Conservation (phyloP, 208 protist species). For the Trypanosoma cruzi region DNA sequence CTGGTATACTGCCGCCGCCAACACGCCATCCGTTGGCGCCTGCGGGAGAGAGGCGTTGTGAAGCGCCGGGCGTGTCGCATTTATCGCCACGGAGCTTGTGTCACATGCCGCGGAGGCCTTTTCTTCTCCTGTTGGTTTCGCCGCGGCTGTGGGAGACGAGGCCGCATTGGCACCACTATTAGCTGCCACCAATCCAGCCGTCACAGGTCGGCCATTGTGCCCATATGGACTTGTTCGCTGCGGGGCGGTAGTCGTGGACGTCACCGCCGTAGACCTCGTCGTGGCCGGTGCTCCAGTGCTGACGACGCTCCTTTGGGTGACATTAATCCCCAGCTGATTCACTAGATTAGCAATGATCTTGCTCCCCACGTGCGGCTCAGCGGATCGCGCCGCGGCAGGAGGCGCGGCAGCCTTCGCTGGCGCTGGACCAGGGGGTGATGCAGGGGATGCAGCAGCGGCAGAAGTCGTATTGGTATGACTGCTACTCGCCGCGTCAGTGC, state of each 20-base stretch:
- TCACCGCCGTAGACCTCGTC: background rate
- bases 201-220: slow-evolving; percentile 20
- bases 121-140: slow-evolving; percentile 22
- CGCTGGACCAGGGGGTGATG: too few relatives aligned
- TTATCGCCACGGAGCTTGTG: slow-evolving; percentile 14
- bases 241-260: background rate
- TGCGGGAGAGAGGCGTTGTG: slow-evolving; percentile 78
- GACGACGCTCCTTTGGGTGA: background rate
- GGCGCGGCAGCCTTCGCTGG: background rate
- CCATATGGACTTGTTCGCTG: slow-evolving; percentile 13
- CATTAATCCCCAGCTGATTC: slow-evolving; percentile 23
- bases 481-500: background rate
- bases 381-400: background rate
- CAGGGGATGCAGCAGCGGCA: background rate
- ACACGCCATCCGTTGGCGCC: slow-evolving; percentile 53
- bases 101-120: slow-evolving; percentile 9
- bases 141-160: slow-evolving; percentile 6
- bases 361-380: background rate
- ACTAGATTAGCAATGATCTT: slow-evolving; percentile 30
- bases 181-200: slow-evolving; percentile 18
- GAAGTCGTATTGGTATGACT: background rate
- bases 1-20: slow-evolving; percentile 67
- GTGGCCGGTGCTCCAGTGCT: background rate
- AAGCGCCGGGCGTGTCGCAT: slow-evolving; percentile 45
- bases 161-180: background rate